Conservation (phyloP, 2,329 filamentous ascomycete genomes). For the Colletotrichum sublineola region DNA sequence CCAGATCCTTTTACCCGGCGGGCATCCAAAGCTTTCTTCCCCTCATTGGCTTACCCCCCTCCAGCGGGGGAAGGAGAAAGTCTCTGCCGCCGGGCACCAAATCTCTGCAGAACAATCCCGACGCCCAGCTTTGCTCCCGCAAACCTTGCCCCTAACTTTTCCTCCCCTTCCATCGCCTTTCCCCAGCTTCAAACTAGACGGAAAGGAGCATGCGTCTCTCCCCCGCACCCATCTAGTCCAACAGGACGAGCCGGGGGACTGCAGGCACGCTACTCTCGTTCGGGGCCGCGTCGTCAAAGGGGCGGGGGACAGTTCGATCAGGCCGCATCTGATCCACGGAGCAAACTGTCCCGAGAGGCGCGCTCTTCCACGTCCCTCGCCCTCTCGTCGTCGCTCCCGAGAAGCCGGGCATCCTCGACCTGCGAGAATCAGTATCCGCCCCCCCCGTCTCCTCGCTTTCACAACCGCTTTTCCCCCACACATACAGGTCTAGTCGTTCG, state of each 20-base stretch:
- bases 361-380: not conserved
- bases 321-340: constrained; percentile 14
- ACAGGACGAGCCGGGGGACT: not conserved
- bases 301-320: not conserved
- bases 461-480: not conserved
- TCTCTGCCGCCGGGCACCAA: not conserved
- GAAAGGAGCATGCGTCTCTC: not conserved
- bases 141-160: not conserved
- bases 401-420: not conserved
- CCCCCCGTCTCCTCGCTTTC: not conserved
- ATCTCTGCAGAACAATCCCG: constrained; percentile 9
- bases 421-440: not conserved
- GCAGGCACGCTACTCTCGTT: not conserved
- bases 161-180: not conserved
- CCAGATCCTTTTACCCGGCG: constrained; percentile 9
- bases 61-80: not conserved
- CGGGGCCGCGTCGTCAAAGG: not conserved
- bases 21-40: not conserved
- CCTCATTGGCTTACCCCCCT: not conserved
- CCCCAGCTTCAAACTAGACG: constrained; percentile 1
- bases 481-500: not conserved
- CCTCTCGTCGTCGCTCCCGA: not conserved
- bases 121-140: not conserved
- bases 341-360: not conserved
- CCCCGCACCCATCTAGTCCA: constrained; percentile 4